Percentiles rank a stretch among this genome's conserved stretches.
phyloP scores from a whole-genome alignment of 805 yeast genomes.

The Saturnispora kantuleensis region DNA sequence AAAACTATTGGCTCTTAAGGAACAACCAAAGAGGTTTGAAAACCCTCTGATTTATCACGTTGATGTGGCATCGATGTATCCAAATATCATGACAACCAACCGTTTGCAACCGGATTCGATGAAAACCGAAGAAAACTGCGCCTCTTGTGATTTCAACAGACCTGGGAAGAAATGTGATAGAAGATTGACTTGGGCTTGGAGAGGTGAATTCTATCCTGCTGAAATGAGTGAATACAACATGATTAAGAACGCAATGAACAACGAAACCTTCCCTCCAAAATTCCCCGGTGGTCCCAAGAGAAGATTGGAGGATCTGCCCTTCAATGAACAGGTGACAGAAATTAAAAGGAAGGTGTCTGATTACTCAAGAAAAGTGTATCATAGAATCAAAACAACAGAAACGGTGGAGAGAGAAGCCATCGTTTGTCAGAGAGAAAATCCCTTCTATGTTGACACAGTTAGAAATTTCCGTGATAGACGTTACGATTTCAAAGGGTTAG shows the following conservation, averaged over 20 bases:
- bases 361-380: conserved; percentile 78
- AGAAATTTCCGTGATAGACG: conserved; percentile 91
- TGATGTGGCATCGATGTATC: conserved; percentile 99
- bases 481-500: conserved; percentile 87
- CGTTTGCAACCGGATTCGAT: conserved; percentile 97
- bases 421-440: conserved; percentile 95
- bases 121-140: conserved; percentile 91
- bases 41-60: conserved; percentile 89
- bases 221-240: conserved; percentile 83
- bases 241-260: conserved; percentile 75
- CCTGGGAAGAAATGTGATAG: conserved; percentile 94
- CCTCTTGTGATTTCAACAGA: conserved; percentile 92
- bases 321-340: conserved; percentile 64
- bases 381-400: conserved; percentile 69
- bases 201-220: conserved; percentile 93
- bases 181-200: conserved; percentile 92
- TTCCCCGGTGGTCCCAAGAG: conserved; percentile 47
- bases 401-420: conserved; percentile 85
- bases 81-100: conserved; percentile 96
- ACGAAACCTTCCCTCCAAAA: conserved; percentile 63
- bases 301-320: conserved; percentile 65
- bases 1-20: conserved; percentile 47
- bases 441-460: conserved; percentile 92
- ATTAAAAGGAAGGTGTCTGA: conserved; percentile 73
- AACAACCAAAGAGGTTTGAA: conserved; percentile 58